Evolutionary conservation across 768 basidiomycete genomes (phyloP), one percentile per base, ranked within the genome.

Genomic region (Serpula lacrymans): DNA sequence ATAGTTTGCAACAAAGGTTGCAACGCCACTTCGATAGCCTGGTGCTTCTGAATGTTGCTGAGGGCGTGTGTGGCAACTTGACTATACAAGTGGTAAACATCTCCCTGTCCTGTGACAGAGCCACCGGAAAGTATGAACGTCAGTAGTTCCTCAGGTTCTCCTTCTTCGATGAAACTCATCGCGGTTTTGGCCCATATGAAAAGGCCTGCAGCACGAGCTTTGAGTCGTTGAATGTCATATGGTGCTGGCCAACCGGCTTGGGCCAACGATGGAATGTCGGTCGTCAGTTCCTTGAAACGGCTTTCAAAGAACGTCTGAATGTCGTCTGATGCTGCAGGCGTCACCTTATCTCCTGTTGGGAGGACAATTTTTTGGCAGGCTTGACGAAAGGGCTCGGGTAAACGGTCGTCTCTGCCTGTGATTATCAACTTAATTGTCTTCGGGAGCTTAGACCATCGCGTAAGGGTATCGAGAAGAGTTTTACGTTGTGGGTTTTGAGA

Each of bases 361-460:
- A 59, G 36, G 20, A 46, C 39, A 16, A 59, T 47, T 16, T 17
- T 33, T 20, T 42, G 30, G 24, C 47, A 41, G n/a, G 39, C 53
- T 34, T 30, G 48, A 32, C 21, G 41, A 41, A 17, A 52, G 29
- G 33, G 29, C 29, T 10, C 22, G 30, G 13, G 25, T 21, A n/a
- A 50, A 27, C 44, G 43, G 30, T 52, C 49, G 24, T 24, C 37
- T 36, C 59, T 45, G 33, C 55, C 53, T 5, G 58, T 59, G 20
- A 61, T 34, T n/a, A 61, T 36, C 10, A 63, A 48, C 37, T 61
- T 59, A 51, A 53, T 54, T 6, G 25, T 21, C 3, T 18, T 20
- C 5, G 53, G 50, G 12, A 57, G 49, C 4, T 38, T 31, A 8
- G 45, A 32, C 53, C 57, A 58, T 6, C 28, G 42, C 37, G 37